phyloP scores from a whole-genome alignment of 2,329 filamentous ascomycete genomes.

The Xylariales sp. region DNA sequence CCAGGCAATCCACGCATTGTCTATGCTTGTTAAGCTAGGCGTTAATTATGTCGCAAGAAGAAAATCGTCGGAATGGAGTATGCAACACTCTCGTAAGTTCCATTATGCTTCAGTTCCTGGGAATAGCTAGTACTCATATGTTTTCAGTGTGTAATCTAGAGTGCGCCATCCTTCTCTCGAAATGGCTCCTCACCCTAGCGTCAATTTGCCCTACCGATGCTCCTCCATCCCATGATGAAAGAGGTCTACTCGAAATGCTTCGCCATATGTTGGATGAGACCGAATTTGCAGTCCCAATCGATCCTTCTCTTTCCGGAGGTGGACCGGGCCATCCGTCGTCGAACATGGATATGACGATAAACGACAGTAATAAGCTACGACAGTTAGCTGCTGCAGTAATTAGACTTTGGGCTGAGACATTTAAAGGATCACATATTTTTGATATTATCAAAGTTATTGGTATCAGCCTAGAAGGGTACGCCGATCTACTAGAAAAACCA shows the following conservation, averaged over 20 bases:
- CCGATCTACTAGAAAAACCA: constrained; percentile 66
- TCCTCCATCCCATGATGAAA: constrained; percentile 64
- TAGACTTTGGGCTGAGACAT: constrained; percentile 70
- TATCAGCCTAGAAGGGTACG: constrained; percentile 66
- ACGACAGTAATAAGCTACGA: constrained; percentile 63
- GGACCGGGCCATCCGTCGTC: constrained; percentile 52
- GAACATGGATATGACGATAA: constrained; percentile 57
- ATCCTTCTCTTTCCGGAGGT: constrained; percentile 63
- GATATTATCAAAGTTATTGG: constrained; percentile 70
- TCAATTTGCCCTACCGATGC: constrained; percentile 63
- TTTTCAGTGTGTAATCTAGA: constrained; percentile 69
- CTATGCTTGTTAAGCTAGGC: constrained; percentile 72
- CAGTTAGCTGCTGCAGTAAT: constrained; percentile 69
- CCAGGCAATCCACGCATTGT: constrained; percentile 75
- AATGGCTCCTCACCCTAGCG: constrained; percentile 69
- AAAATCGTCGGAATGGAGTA: constrained; percentile 72
- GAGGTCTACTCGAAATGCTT: constrained; percentile 65
- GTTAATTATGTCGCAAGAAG: constrained; percentile 72
- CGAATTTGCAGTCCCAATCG: constrained; percentile 70
- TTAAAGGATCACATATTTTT: constrained; percentile 71
- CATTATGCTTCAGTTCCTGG: not conserved
- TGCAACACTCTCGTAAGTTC: constrained; percentile 68
- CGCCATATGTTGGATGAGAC: constrained; percentile 71
- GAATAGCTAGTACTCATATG: constrained; percentile 26
- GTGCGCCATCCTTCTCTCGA: constrained; percentile 69